Base-by-base conservation (phyloP, 371 early-diverging fungal species). In the Mortierella sp. region DNA sequence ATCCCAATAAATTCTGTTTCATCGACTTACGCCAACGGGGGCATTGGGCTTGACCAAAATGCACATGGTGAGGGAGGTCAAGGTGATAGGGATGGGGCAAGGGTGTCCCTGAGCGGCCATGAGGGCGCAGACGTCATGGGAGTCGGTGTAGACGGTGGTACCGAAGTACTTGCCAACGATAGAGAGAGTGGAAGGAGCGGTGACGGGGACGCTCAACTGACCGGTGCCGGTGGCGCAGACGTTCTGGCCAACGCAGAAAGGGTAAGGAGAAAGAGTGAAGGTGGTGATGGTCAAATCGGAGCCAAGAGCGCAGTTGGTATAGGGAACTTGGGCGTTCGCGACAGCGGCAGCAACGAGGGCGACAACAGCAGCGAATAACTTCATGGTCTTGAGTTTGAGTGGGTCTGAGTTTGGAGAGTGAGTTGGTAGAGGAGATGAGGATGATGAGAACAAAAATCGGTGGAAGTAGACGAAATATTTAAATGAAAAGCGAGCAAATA, bases 161-260 rank as follows among this genome's bases (percentile, higher is more conserved):
- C 64, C 64, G 9, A 71, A 47, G 68, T 64, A 75, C n/a, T 35
- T 43, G 18, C 80, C 80, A 16, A 59, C 54, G 43, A 79, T 64
- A 32, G 60, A 4, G 8, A 79, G 35, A 40, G 28, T 58, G 43
- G 68, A 64, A 12, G 66, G 59, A 1, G 22, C 45, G 22, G 54
- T 57, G 65, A 79, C 72, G 0, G 75, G 75, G 37, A 68, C 60
- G 10, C 11, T 26, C 43, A 79, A 45, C 18, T 22, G 8, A 37
- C 80, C 80, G 35, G 55, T 75, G 28, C 68, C 75, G 22, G 71
- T 61, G 62, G 68, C 66, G 52, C 80, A 80, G 45, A 75, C 69
- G 22, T 52, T 52, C 69, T 75, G 30, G 65, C 37, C 37, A 51
- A 74, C 59, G 65, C 80, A 79, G 20, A 72, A 64, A 28, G 80